Evolutionary conservation across 2,329 filamentous ascomycete genomes (phyloP), one percentile per base, ranked within the genome.

Genomic region (Xylariaceae sp.): DNA sequence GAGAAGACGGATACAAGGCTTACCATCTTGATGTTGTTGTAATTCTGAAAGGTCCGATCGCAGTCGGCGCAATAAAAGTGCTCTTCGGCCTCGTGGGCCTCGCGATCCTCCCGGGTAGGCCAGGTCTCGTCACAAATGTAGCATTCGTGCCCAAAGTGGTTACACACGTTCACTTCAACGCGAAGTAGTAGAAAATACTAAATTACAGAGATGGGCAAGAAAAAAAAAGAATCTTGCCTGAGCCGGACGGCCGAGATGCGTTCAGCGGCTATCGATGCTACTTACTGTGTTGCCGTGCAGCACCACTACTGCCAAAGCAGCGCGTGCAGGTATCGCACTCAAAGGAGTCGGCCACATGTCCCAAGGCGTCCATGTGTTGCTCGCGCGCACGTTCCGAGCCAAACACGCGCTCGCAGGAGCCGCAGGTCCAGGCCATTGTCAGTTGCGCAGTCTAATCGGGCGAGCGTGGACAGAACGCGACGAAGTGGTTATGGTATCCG

Each of bases 11-110:
- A 9, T 3, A 26, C 22, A 26, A 26, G 22, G 22, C 55, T 41
- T 39, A 64, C 63, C 62, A 61, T 61, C 38, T 44, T 55, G 31
- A 66, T 41, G 42, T 55, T 54, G 40, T 62, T 64, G 2, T 36
- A 4, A 17, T 18, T 19, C 17, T 24, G 17, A 32, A 71, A 72
- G 1, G 18, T 11, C 2, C 61, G 59, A 1, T 60, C 17, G 35
- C 65, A 71, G 1, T 56, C 50, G 1, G 12, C 11, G 37, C 67
- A 71, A 41, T 62, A 64, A 12, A 42, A 15, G 39, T 68, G 63
- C 0, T 49, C 19, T 0, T 57, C 42, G 18, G 56, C 37, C 34
- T 65, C 56, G 39, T 67, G 65, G 1, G 53, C 11, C 4, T 17
- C 34, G 17, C 42, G 32, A 2, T 48, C 17, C 3, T 51, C 34